Conservation (phyloP, 768 basidiomycete species). For the Pholiota conissans region DNA sequence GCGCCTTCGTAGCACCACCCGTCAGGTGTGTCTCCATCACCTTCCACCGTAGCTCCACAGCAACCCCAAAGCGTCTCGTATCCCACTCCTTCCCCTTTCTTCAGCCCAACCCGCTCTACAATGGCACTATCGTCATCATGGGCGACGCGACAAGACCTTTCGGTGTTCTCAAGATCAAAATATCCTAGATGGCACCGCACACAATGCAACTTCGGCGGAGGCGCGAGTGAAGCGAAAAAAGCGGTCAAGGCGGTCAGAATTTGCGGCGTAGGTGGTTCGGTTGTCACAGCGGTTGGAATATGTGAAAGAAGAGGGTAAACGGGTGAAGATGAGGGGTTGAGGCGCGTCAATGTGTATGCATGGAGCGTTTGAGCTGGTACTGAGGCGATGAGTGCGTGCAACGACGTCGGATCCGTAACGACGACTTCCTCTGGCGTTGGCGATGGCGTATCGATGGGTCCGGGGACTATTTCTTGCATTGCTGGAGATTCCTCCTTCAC, state of each 20-base stretch:
- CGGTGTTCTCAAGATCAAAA: slow-evolving; percentile 74
- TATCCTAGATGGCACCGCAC: slow-evolving; percentile 72
- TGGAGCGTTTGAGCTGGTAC: slow-evolving; percentile 71
- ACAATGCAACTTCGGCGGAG: slow-evolving; percentile 73
- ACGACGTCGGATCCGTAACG: slow-evolving; percentile 37
- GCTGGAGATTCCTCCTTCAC: slow-evolving; percentile 4
- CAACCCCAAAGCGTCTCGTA: slow-evolving; percentile 70
- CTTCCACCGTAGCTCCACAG: slow-evolving; percentile 70
- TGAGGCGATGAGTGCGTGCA: slow-evolving; percentile 53
- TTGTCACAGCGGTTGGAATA: slow-evolving; percentile 33
- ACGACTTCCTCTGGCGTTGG: slow-evolving; percentile 29
- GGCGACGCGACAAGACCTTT: slow-evolving; percentile 64
- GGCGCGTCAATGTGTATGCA: slow-evolving; percentile 54
- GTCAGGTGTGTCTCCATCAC: slow-evolving; percentile 79
- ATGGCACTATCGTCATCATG: slow-evolving; percentile 83
- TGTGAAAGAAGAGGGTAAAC: slow-evolving; percentile 39
- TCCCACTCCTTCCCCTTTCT: slow-evolving; percentile 28
- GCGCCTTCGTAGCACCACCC: slow-evolving; percentile 87
- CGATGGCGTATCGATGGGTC: slow-evolving; percentile 37
- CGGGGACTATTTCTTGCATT: slow-evolving; percentile 22
- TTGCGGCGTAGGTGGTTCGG: slow-evolving; percentile 34
- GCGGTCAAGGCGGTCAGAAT: slow-evolving; percentile 47
- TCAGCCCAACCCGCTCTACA: slow-evolving; percentile 56
- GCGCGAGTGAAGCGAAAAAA: slow-evolving; percentile 63
- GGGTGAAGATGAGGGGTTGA: slow-evolving; percentile 30